Base-by-base conservation (phyloP, 441 rosid genomes). In the Melianthus villosus region DNA sequence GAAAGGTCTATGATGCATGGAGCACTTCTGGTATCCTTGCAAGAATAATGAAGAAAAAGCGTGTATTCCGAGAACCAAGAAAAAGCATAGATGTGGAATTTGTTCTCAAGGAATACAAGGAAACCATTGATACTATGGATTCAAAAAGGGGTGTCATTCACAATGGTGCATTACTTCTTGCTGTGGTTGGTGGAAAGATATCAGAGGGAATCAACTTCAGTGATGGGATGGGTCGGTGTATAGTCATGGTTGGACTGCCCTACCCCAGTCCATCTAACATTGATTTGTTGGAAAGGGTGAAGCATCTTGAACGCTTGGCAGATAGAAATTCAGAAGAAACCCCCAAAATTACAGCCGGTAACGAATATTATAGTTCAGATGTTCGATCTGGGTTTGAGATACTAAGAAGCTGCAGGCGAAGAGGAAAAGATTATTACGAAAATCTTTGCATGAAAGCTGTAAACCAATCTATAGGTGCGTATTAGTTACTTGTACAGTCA, bases 191-290 rank as follows among this genome's bases (percentile, higher is more conserved):
- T 51, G 98, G 98, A 35, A 89, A 89, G 71, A 78, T 89, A 59
- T 84, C 98, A 40, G 92, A 89, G 67, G 98, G 98, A 57, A 89
- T 89, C 70, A 84, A 89, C 65, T 81, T 89, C 68, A 84, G 89
- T 35, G 94, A 84, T 46, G 73, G 94, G 47, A 89, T 89, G 98
- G 92, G 96, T 19, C 64, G 96, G 26, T 81, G 96, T 56, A 69
- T 84, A 43, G 81, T 89, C 52, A 79, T 89, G 96, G 96, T 84
- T 47, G 98, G 98, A 44, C 67, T 89, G 57, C 98, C 98, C 12
- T 89, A 83, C 50, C 86, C 98, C 12, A 84, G 69, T 61, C 94
- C 77, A 4, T 77, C 79, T 14, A 74, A 89, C 46, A 55, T 89
- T 31, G 96, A 84, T 54, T 59, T 84, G 60, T 62, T 79, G 48